A percentile compares a stretch with the other conserved stretches of the same genome.
These are phyloP conservation scores for Juglanconis juglandina DNA, from an alignment of 2,329 filamentous ascomycete genomes.

Conservation along the genomic window DNA sequence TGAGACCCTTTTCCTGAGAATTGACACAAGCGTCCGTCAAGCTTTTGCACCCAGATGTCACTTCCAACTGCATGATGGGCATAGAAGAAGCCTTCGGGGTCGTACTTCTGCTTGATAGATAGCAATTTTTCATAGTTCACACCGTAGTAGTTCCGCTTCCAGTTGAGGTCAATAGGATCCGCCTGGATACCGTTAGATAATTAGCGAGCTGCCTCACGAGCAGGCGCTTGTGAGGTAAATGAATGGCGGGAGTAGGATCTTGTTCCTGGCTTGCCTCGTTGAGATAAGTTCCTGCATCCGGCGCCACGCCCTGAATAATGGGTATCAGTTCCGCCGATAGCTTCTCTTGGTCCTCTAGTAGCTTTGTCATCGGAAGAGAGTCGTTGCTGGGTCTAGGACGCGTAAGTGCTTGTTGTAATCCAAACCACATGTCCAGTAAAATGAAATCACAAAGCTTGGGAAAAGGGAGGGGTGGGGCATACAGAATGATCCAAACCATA, in stretches of 20 bases:
- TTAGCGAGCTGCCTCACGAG: no score
- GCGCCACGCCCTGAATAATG: conserved; percentile 18
- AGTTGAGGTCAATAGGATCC: conserved; percentile 7
- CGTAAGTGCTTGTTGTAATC: no score
- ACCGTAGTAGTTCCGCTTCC: conserved; percentile 23
- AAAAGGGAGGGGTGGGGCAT: no score
- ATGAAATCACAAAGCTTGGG: no score
- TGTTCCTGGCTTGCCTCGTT: conserved; percentile 22
- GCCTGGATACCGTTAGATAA: neutral
- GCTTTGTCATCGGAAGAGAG: neutral
- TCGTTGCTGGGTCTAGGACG: neutral
- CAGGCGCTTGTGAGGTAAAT: no score
- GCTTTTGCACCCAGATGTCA: conserved; percentile 10
- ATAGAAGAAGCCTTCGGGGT: conserved; percentile 22
- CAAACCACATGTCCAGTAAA: no score
- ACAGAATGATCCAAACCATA: neutral
- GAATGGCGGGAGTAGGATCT: no score
- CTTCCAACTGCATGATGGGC: conserved; percentile 17
- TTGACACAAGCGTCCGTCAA: neutral
- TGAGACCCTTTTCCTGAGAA: neutral
- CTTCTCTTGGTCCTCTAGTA: neutral
- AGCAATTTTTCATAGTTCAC: conserved; percentile 20
- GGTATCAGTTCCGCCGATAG: neutral
- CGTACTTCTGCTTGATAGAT: conserved; percentile 22
- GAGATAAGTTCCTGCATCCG: conserved; percentile 25